phyloP scores from a whole-genome alignment of 2,329 filamentous ascomycete genomes.

The Aspergillus eucalypticola region DNA sequence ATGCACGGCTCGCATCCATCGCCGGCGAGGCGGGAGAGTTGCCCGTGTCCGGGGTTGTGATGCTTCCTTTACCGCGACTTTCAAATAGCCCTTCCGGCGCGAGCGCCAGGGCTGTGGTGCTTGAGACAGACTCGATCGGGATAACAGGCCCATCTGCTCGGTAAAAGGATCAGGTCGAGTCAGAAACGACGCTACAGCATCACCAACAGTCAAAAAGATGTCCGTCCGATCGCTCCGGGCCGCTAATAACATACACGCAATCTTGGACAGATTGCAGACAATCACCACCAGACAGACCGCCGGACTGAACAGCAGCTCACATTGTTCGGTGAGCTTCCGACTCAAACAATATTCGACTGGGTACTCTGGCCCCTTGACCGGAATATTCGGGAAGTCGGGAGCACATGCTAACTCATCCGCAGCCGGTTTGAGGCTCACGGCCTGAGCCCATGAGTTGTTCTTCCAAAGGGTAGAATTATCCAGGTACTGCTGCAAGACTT shows the following conservation, averaged over 20 bases:
- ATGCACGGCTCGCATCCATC: not conserved
- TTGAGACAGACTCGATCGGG: not conserved
- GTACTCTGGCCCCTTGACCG: not conserved
- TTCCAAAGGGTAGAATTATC: not conserved
- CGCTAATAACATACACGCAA: slow-evolving; percentile 19
- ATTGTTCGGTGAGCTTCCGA: slow-evolving; percentile 4
- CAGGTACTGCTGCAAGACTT: not conserved
- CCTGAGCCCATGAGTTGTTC: not conserved
- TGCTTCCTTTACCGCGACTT: not conserved
- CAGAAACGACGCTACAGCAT: slow-evolving; percentile 32
- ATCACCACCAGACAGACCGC: slow-evolving; percentile 14
- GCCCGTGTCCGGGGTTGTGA: not conserved
- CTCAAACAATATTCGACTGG: not conserved
- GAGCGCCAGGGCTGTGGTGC: not conserved
- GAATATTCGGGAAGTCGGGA: no score
- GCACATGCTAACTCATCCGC: not conserved
- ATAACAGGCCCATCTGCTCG: slow-evolving; percentile 11
- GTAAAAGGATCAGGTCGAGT: slow-evolving; percentile 16
- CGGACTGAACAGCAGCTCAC: slow-evolving; percentile 17
- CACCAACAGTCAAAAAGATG: slow-evolving; percentile 26
- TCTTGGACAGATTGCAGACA: slow-evolving; percentile 12
- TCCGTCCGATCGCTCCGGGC: not conserved
- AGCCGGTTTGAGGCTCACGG: not conserved
- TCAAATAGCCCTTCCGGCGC: not conserved
- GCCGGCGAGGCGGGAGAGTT: not conserved